Conservation (phyloP, 1,139 yeast genomes). For the Arxiozyma slooffiae region DNA sequence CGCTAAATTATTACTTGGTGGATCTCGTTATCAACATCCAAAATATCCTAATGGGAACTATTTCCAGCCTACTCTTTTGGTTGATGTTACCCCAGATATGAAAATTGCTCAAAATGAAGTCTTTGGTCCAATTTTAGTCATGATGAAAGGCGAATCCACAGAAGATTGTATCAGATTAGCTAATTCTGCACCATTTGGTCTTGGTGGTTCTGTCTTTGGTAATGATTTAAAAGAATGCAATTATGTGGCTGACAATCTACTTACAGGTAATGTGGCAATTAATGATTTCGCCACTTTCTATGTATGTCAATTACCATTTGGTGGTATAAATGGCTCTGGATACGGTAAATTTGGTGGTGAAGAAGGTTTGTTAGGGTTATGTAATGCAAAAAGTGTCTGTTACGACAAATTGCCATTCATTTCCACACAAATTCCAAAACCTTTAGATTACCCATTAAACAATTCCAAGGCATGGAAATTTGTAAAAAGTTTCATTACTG, state of each 20-base stretch:
- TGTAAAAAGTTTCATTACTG: slow-evolving; percentile 68
- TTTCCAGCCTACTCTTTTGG: slow-evolving; percentile 77
- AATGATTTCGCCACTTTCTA: slow-evolving; percentile 95
- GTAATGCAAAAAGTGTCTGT: slow-evolving; percentile 77
- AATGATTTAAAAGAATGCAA: slow-evolving; percentile 47
- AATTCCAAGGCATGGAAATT: slow-evolving; percentile 81
- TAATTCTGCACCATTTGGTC: slow-evolving; percentile 79
- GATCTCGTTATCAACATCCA: slow-evolving; percentile 70
- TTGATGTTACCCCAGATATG: slow-evolving; percentile 73
- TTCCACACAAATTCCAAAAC: slow-evolving; percentile 74
- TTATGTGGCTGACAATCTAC: slow-evolving; percentile 50
- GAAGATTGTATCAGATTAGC: slow-evolving; percentile 71
- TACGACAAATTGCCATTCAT: slow-evolving; percentile 72
- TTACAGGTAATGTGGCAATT: slow-evolving; percentile 87
- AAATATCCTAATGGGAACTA: slow-evolving; percentile 92
- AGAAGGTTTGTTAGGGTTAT: slow-evolving; percentile 85
- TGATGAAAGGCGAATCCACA: slow-evolving; percentile 58
- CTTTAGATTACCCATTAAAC: slow-evolving; percentile 82
- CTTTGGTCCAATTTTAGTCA: slow-evolving; percentile 79
- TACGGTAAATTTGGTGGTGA: slow-evolving; percentile 96
- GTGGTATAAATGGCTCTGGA: slow-evolving; percentile 87
- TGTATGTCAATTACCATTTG: slow-evolving; percentile 92
- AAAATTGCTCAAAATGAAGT: slow-evolving; percentile 79
- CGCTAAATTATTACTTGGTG: slow-evolving; percentile 74
- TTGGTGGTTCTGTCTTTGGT: slow-evolving; percentile 87